phyloP scores from a whole-genome alignment of 371 early-diverging fungal species.

The Saksenaea vasiformis region DNA sequence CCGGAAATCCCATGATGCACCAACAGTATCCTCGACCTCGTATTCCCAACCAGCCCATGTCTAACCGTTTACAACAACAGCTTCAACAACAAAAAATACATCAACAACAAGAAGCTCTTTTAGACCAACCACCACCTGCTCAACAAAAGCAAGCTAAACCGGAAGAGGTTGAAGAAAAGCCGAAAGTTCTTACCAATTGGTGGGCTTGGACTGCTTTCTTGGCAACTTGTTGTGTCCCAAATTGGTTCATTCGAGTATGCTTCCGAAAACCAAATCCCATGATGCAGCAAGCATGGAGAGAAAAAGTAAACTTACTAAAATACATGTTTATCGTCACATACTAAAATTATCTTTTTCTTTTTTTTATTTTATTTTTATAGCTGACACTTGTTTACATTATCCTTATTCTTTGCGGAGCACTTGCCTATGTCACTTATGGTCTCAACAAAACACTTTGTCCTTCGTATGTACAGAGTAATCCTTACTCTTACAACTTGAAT shows the following conservation, averaged over 20 bases:
- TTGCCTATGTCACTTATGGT: slow-evolving; percentile 77
- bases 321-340: neutral
- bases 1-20: neutral
- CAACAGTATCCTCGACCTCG: neutral
- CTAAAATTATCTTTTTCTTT: neutral
- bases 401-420: slow-evolving; percentile 58
- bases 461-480: slow-evolving; percentile 14
- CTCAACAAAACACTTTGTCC: slow-evolving; percentile 57
- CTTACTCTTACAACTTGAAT: slow-evolving; percentile 27
- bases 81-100: slow-evolving; percentile 45
- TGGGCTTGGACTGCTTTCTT: slow-evolving; percentile 57
- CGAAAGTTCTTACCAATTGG: slow-evolving; percentile 52
- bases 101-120: slow-evolving; percentile 31
- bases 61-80: slow-evolving; percentile 46
- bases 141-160: slow-evolving; percentile 15
- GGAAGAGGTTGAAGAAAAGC: slow-evolving; percentile 37
- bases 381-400: slow-evolving; percentile 70
- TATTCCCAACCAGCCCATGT: slow-evolving; percentile 36
- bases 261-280: slow-evolving; percentile 42
- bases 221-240: slow-evolving; percentile 61
- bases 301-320: slow-evolving; percentile 47
- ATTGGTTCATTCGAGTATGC: slow-evolving; percentile 52
- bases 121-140: slow-evolving; percentile 23
- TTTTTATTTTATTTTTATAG: slow-evolving; percentile 24
- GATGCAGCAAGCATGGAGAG: slow-evolving; percentile 71